Percentiles rank a stretch among this genome's conserved stretches.
phyloP scores from a whole-genome alignment of 768 basidiomycete genomes.

The Panellus pusillus region DNA sequence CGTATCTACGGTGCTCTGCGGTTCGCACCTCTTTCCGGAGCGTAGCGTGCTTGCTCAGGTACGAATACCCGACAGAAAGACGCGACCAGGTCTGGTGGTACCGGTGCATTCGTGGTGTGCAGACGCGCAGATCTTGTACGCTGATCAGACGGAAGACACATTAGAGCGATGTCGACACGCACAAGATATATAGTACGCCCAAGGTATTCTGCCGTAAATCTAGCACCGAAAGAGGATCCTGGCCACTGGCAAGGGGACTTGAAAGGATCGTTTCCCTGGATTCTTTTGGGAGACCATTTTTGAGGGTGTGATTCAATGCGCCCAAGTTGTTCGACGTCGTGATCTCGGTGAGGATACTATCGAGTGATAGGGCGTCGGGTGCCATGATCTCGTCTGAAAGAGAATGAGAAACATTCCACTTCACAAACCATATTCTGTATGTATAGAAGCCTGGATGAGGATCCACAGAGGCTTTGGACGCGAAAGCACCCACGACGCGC shows the following conservation, averaged over 20 bases:
- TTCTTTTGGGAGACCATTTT: slow-evolving; percentile 53
- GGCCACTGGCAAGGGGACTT: slow-evolving; percentile 52
- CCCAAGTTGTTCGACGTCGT: slow-evolving; percentile 39
- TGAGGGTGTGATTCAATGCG: slow-evolving; percentile 45
- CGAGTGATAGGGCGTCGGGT: slow-evolving; percentile 31
- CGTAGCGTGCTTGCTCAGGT: slow-evolving; percentile 62
- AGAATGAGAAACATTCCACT: background rate
- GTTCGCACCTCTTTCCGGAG: slow-evolving; percentile 63
- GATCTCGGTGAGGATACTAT: slow-evolving; percentile 45
- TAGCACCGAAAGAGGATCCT: slow-evolving; percentile 67
- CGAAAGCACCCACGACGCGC: too few species aligned
- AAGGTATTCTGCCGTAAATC: slow-evolving; percentile 59
- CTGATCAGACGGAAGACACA: background rate
- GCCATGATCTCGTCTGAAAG: slow-evolving; percentile 23
- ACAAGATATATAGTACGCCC: slow-evolving; percentile 74
- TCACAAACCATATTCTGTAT: too few species aligned
- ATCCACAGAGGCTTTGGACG: too few species aligned
- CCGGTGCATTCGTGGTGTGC: slow-evolving; percentile 36
- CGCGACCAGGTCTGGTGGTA: slow-evolving; percentile 44
- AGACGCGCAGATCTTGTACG: slow-evolving; percentile 59
- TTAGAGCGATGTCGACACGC: slow-evolving; percentile 28
- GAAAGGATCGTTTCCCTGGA: slow-evolving; percentile 57
- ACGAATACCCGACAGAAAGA: slow-evolving; percentile 65
- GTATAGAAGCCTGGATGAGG: too few species aligned
- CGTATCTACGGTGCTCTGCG: background rate